Evolutionary conservation across 257 asterid species (phyloP), one percentile per base, ranked within the genome.

Genomic region (Ocimum tenuiflorum): DNA sequence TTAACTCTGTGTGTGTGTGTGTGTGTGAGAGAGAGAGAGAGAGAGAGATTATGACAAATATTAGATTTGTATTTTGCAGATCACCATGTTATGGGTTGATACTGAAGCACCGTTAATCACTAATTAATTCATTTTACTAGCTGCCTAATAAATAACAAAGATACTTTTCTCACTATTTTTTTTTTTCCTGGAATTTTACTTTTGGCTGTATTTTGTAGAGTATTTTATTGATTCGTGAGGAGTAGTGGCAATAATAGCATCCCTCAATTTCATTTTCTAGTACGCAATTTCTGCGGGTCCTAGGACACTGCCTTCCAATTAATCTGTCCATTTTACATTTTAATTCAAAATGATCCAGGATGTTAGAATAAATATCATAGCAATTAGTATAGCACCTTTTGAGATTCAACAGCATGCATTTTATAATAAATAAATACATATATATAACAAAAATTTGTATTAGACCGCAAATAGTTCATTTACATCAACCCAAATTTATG

Each of bases 71-170:
- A 35, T 15, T 19, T 33, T 54, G 65, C 14, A 35, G 60, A 54
- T 71, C 38, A 42, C 67, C 67, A 72, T 71, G 71, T 71, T 45
- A 50, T 61, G 13, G 42, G 49, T 43, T 13, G 64, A 60, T 61
- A 51, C 41, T 11, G 27, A 51, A 51, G 27, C 60, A 8, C 20
- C 36, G 29, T 14, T 3, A 27, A 56, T 24, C 47, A 48, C 22
- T 60, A 43, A 50, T 48, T 36, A 17, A 60, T 35, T 58, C 42
- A 11, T 31, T 24, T 69, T 10, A 48, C 49, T 56, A 17, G 57
- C 57, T 50, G 52, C 24, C 38, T 24, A 24, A 29, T 64, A 50
- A 46, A 12, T 23, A 46, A 59, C 14, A 42, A 35, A 59, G 62
- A 69, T 69, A 51, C 74, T 36, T 36, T 60, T 49, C 46, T 29